A percentile compares a stretch with the other conserved stretches of the same genome.
phyloP scores from a whole-genome alignment of 23 red algal species.

The Rhodosorus marinus region DNA sequence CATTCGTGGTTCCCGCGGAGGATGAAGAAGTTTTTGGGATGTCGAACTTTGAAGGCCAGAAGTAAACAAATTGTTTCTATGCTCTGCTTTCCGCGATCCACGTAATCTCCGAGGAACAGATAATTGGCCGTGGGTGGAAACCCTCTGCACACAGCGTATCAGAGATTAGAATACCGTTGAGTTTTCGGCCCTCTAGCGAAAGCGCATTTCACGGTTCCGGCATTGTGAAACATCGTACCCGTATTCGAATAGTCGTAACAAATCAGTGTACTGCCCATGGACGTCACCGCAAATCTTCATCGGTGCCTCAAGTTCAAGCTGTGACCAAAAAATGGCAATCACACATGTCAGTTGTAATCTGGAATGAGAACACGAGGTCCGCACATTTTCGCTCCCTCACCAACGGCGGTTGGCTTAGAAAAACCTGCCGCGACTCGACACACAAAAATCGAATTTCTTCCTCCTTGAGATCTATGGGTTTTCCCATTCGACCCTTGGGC shows the following conservation, averaged over 20 bases:
- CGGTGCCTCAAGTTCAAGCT: conserved; percentile 96
- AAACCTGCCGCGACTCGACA: conserved; percentile 62
- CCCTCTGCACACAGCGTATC: conserved; percentile 24
- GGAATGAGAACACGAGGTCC: no score
- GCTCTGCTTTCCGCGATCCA: conserved; percentile 32
- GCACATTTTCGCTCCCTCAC: no score
- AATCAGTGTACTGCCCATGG: conserved; percentile 96
- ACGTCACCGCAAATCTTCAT: conserved; percentile 96
- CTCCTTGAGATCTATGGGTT: no score
- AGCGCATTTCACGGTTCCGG: no score
- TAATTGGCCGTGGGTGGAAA: conserved; percentile 39
- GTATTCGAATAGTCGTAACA: conserved; percentile 95
- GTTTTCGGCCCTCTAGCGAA: no score
- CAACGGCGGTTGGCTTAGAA: conserved; percentile 75
- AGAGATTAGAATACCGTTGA: no score
- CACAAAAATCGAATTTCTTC: conserved; percentile 81
- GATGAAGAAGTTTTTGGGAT: conserved; percentile 42
- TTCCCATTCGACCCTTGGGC: no score
- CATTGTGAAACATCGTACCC: no score
- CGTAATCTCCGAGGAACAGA: conserved; percentile 43
- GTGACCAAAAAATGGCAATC: no score
- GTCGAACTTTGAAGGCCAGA: conserved; percentile 32
- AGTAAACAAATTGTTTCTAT: conserved; percentile 38
- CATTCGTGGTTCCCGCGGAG: conserved; percentile 45
- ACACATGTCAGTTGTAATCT: no score